These are phyloP conservation scores for Phaffomyces opuntiae DNA, from an alignment of 805 yeast genomes.

Conservation along the genomic window DNA sequence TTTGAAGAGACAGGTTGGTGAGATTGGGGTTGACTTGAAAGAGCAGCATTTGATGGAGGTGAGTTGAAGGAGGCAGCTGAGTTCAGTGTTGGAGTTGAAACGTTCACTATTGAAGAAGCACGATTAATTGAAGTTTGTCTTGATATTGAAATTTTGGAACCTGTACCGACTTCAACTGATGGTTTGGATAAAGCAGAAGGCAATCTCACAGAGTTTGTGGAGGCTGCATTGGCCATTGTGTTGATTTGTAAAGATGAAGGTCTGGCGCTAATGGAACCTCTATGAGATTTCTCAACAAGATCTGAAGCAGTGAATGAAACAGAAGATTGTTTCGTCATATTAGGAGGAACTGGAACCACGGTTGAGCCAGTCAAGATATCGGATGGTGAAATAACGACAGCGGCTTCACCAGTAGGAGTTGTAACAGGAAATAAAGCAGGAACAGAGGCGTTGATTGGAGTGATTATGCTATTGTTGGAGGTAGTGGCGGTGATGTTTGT, in stretches of 20 bases:
- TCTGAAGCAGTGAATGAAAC: constrained; percentile 45
- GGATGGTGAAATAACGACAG: not conserved
- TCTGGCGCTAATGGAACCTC: constrained; percentile 52
- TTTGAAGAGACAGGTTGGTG: not conserved
- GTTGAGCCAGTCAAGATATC: not conserved
- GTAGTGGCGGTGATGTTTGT: not conserved
- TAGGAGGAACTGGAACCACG: not conserved
- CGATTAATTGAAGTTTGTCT: constrained; percentile 11
- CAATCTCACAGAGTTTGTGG: constrained; percentile 7
- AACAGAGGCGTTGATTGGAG: not conserved
- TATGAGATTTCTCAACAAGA: constrained; percentile 35
- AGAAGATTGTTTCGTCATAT: constrained; percentile 10
- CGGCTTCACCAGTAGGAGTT: constrained; percentile 2
- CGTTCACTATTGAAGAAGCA: not conserved
- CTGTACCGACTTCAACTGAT: not conserved
- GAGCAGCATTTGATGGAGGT: not conserved
- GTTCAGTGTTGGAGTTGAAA: not conserved
- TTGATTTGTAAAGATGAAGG: constrained; percentile 35
- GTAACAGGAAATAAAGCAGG: not conserved
- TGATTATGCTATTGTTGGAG: not conserved
- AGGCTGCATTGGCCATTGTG: constrained; percentile 4
- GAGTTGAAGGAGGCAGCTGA: not conserved
- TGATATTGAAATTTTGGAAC: constrained; percentile 4
- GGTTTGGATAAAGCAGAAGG: constrained; percentile 1
- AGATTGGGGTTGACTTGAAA: not conserved